These are phyloP conservation scores for Phytophthora cajani DNA, from an alignment of 352 stramenopile species.

Conservation along the genomic window DNA sequence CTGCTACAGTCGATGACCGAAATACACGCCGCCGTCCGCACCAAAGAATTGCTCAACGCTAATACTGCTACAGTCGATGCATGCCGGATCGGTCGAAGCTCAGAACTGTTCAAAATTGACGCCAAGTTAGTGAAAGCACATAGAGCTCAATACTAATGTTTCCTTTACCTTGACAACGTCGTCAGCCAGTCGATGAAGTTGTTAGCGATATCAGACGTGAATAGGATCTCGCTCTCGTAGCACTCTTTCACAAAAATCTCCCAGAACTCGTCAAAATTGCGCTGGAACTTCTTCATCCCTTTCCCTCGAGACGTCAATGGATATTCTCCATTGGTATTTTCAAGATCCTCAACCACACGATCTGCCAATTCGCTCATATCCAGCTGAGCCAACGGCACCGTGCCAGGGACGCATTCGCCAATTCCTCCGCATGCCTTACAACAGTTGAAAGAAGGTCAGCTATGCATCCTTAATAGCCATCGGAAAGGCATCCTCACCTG, in stretches of 20 bases:
- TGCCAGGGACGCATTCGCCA: conserved; percentile 54
- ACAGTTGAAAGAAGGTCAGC: not conserved
- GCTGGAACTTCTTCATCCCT: conserved; percentile 68
- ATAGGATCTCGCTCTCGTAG: conserved; percentile 83
- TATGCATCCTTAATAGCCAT: too few species aligned
- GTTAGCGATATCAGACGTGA: conserved; percentile 65
- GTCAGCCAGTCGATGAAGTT: conserved; percentile 86
- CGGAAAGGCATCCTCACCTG: conserved; percentile 39
- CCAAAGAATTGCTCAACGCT: conserved; percentile 69
- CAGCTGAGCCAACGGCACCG: conserved; percentile 64
- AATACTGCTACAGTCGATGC: conserved; percentile 77
- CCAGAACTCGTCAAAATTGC: conserved; percentile 81
- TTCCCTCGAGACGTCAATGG: conserved; percentile 68
- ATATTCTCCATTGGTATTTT: conserved; percentile 68
- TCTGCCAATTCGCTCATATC: conserved; percentile 79
- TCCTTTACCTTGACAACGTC: conserved; percentile 68
- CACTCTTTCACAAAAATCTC: conserved; percentile 78
- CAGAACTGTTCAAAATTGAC: conserved; percentile 50
- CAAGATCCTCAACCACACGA: conserved; percentile 70
- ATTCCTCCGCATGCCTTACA: conserved; percentile 61
- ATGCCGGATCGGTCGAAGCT: conserved; percentile 85
- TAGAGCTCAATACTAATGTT: not conserved
- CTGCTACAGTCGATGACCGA: conserved; percentile 71
- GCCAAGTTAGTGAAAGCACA: conserved; percentile 14
- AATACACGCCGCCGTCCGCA: conserved; percentile 54